Percentiles rank a stretch among this genome's conserved stretches.
Conservation (phyloP, 306 rosid genomes). For the Biancaea sappan region DNA sequence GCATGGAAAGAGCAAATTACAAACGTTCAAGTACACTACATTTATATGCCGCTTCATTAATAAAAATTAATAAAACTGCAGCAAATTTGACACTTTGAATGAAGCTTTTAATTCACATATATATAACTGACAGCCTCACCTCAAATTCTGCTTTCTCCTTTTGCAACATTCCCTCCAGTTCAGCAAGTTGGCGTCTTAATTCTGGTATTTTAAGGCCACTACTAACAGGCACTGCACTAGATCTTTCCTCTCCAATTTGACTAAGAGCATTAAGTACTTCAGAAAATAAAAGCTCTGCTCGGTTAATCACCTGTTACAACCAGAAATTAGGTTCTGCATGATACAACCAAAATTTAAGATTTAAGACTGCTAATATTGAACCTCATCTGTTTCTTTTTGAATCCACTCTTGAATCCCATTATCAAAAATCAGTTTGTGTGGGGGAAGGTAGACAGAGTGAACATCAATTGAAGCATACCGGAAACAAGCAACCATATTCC, state of each 20-base stretch:
- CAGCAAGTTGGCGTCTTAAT: conserved; percentile 66
- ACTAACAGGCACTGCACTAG: conserved; percentile 38
- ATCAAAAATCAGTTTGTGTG: conserved; percentile 66
- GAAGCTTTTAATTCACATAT: conserved; percentile 29
- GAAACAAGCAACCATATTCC: conserved; percentile 96
- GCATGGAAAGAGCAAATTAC: conserved; percentile 26
- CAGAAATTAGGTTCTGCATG: conserved; percentile 34
- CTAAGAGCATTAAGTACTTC: conserved; percentile 80
- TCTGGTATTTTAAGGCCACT: conserved; percentile 56
- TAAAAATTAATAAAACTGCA: conserved; percentile 26
- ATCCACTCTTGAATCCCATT: conserved; percentile 79
- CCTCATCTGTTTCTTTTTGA: conserved; percentile 81
- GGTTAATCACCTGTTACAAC: conserved; percentile 69
- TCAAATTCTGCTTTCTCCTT: conserved; percentile 88
- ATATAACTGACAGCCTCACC: conserved; percentile 51
- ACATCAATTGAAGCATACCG: conserved; percentile 95
- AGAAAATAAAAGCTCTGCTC: conserved; percentile 82
- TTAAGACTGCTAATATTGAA: conserved; percentile 40
- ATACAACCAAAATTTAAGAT: conserved; percentile 25
- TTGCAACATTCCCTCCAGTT: conserved; percentile 76
- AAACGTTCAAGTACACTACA: conserved; percentile 19
- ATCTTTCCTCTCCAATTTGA: conserved; percentile 69
- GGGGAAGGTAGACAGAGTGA: conserved; percentile 91
- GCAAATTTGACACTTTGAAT: background rate
- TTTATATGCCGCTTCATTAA: conserved; percentile 19